Evolutionary conservation across 2,329 filamentous ascomycete genomes (phyloP), one percentile per base, ranked within the genome.

Genomic region (Ilyonectria destructans): DNA sequence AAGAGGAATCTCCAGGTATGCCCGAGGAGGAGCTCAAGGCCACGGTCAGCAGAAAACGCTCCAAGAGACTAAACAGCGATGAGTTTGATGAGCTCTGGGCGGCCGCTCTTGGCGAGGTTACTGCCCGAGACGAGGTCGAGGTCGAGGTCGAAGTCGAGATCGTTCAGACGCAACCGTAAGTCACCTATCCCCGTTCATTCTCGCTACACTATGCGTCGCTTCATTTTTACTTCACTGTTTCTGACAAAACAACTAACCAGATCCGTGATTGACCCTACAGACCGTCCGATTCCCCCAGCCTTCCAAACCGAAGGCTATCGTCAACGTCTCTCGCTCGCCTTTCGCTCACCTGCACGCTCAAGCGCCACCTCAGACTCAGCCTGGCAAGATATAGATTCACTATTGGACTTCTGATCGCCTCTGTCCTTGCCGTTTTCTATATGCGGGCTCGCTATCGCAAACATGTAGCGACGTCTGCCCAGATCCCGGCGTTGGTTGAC

Each of bases 81-180:
- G 96, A 98, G 78, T 98, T 99, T 77, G 94, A 98, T 73, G 94
- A 97, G 65, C 88, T 99, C 8, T 96, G 93, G 89, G 85, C 85
- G 31, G 89, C 89, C 69, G 93, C 93, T 2, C 88, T 95, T 64
- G 91, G 91, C 19, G 93, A 95, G 74, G 89, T 95, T 59, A 87
- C 88, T 69, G 82, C 83, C 1, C 84, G 89, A 69, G 90, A 92
- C 7, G 90, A 92, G 77, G 85, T 92, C 31, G 82, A 89, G 77
- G 85, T 92, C 29, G 23, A 23, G 72, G 73, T 81, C 31, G 84
- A 26, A 77, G 85, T 92, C 29, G 81, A 88, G 72, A 72, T 81
- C 33, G 84, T 87, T 48, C 76, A 79, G 48, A 77, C 77, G 40
- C 81, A 83, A 54, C 77, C 84, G 89, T 91, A 86, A 90, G 90